A percentile compares a stretch with the other conserved stretches of the same genome.
phyloP scores from a whole-genome alignment of 192 early-diverging fungal species.

The Coemansia erecta region DNA sequence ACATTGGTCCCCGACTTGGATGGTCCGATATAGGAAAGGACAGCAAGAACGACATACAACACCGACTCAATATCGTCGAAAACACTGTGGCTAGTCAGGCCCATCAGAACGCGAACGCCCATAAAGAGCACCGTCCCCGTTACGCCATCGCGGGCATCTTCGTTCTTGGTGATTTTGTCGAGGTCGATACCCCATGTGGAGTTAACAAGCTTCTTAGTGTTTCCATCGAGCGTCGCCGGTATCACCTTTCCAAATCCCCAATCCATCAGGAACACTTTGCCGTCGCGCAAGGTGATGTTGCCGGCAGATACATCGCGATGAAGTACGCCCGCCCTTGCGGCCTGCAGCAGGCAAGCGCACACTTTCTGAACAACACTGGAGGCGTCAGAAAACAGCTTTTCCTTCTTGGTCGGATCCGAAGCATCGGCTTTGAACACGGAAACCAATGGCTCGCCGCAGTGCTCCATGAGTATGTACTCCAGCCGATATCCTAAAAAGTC shows the following conservation, averaged over 20 bases:
- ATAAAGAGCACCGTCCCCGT: too few species aligned
- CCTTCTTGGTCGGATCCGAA: background rate
- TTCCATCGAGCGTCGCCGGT: background rate
- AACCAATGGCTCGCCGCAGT: constrained; percentile 3
- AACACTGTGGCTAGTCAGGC: too few species aligned
- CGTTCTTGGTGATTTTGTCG: background rate
- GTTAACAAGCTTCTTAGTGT: background rate
- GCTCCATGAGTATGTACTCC: constrained; percentile 7
- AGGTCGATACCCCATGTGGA: background rate
- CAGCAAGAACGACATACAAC: too few species aligned
- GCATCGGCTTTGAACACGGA: background rate
- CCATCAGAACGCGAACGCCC: too few species aligned
- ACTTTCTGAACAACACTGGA: background rate
- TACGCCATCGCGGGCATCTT: too few species aligned
- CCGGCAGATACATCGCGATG: background rate
- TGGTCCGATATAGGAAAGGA: too few species aligned
- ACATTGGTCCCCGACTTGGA: too few species aligned
- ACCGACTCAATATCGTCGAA: too few species aligned
- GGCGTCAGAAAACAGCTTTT: background rate
- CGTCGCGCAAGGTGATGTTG: background rate
- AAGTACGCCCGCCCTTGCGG: background rate
- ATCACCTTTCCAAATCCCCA: background rate
- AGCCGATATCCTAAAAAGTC: constrained; percentile 4
- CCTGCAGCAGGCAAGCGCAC: background rate
- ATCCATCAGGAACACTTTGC: background rate